These are phyloP conservation scores for Sclerotinia glacialis DNA, from an alignment of 2,329 filamentous ascomycete genomes.

Conservation along the genomic window DNA sequence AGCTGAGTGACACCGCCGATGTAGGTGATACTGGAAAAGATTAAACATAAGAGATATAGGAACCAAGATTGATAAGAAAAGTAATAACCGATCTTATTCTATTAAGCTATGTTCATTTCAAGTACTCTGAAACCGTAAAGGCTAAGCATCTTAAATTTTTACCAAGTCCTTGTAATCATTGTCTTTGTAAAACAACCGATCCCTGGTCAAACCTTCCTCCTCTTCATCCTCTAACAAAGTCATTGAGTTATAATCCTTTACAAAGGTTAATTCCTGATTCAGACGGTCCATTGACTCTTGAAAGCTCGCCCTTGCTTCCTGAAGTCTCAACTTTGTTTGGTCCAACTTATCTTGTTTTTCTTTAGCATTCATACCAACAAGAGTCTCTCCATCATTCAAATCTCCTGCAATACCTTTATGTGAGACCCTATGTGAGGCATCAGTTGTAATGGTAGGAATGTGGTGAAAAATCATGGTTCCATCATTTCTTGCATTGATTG, in stretches of 20 bases:
- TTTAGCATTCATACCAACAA: background rate
- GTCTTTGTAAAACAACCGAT: background rate
- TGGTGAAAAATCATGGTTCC: background rate
- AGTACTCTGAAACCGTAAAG: background rate
- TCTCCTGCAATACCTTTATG: background rate
- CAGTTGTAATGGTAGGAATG: background rate
- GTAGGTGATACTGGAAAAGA: too few species aligned
- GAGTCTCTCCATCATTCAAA: background rate
- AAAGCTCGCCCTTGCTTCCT: background rate
- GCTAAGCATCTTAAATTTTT: background rate
- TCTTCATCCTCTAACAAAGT: background rate
- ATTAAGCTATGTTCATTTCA: too few species aligned
- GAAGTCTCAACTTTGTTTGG: constrained; percentile 1
- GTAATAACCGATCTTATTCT: too few species aligned
- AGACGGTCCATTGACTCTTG: constrained; percentile 6
- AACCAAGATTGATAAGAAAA: too few species aligned
- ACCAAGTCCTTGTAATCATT: constrained; percentile 1
- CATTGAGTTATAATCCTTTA: background rate
- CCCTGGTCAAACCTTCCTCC: background rate
- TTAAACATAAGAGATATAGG: too few species aligned
- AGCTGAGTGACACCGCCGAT: too few species aligned
- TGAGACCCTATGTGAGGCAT: background rate
- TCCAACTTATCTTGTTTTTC: background rate
- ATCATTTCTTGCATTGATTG: background rate
- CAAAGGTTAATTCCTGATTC: constrained; percentile 1